Base-by-base conservation (phyloP, 2,329 filamentous ascomycete genomes). In the Lachnellula subtilissima region DNA sequence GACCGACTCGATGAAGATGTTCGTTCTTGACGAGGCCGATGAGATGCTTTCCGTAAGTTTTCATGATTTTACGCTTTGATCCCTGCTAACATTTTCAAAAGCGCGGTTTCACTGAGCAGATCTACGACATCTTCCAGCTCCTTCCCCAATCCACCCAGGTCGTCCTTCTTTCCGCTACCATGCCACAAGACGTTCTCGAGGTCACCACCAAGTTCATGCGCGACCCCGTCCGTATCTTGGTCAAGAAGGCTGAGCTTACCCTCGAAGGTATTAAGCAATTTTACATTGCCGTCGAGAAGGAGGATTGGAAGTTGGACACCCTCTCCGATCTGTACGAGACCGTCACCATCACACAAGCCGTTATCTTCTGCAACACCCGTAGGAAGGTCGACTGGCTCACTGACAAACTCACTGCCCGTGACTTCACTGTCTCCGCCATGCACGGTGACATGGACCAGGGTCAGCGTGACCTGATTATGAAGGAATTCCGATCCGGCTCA, bases 121-220 rank as follows among this genome's bases (percentile, higher is more conserved):
- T 99, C 81, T 99, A 99, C 84, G 94, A 99, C 77, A 96, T 99
- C 79, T 99, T 97, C 87, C 93, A 96, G 80, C 89, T 97, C 60
- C 88, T 99, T 54, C 94, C 94, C 56, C 94, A 96, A 79, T 92
- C 91, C 62, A 99, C 93, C 73, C 94, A 99, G 84, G 94, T 99
- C 66, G 93, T 97, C 67, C 89, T 99, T 57, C 86, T 99, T 55
- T 97, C 94, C 58, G 94, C 94, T 71, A 99, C 94, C 75, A 96
- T 99, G 87, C 94, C 94, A 71, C 91, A 97, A 82, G 94, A 99
- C 73, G 94, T 99, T 61, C 87, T 99, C 60, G 94, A 99, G 82
- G 92, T 99, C 73, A 99, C 94, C 73, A 97, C 93, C 80, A 97
- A 97, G 82, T 99, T 99, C 85, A 99, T 99, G 94, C 92, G 91